These are phyloP conservation scores for Cardiosporidium cionae DNA, from an alignment of 169 alveolate species.

Conservation along the genomic window DNA sequence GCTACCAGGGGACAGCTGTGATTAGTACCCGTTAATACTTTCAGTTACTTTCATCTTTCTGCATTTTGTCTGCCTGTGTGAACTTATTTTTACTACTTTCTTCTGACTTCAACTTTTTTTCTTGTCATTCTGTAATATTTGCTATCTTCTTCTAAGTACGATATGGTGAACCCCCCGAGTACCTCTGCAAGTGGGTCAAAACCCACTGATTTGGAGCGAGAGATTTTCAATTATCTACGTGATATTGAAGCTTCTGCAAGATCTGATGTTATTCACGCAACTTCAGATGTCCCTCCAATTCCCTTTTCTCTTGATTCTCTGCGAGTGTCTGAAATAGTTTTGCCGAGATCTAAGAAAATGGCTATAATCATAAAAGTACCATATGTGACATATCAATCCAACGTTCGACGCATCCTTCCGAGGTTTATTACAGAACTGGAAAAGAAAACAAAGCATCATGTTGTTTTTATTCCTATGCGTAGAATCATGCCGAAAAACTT, in stretches of 20 bases:
- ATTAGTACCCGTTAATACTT: no score
- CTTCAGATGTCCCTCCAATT: neutral
- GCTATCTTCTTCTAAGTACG: no score
- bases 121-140: no score
- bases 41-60: no score
- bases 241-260: slow-evolving; percentile 5
- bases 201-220: slow-evolving; percentile 21
- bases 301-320: neutral
- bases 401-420: slow-evolving; percentile 76
- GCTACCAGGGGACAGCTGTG: no score
- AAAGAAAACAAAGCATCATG: slow-evolving; percentile 85
- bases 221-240: slow-evolving; percentile 7
- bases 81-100: no score
- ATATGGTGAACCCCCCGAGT: no score
- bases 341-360: slow-evolving; percentile 39
- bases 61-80: no score
- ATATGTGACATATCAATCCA: slow-evolving; percentile 61
- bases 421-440: slow-evolving; percentile 83
- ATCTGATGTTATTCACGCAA: neutral
- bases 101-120: no score
- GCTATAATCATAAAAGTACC: slow-evolving; percentile 79
- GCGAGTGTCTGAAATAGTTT: slow-evolving; percentile 12
- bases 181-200: slow-evolving; percentile 16
- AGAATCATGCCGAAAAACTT: slow-evolving; percentile 73
- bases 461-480: slow-evolving; percentile 81